Evolutionary conservation across 2,329 filamentous ascomycete genomes (phyloP), one percentile per base, ranked within the genome.

Genomic region (Alternaria infectoria): DNA sequence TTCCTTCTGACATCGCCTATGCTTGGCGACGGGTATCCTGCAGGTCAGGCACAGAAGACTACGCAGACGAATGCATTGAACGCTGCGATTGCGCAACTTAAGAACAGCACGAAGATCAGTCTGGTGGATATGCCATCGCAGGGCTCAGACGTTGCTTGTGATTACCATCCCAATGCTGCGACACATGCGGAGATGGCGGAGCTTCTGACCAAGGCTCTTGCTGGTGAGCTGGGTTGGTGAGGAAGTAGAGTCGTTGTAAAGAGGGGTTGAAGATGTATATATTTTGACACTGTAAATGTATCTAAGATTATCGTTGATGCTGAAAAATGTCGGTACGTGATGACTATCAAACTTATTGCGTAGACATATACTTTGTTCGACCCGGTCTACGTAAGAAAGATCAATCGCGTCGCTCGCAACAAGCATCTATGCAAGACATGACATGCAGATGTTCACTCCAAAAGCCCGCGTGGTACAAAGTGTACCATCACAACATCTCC

Each of bases 41-140:
- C 75, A 6, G 23, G 65, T 19, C 78, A 72, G 9, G 76, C 75
- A 36, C 80, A 81, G 64, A 78, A 81, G 62, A 79, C 74, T 9
- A 81, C 77, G 0, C 75, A 83, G 64, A 66, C 65, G 2, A 70
- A 70, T 32, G 78, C 76, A 6, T 67, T 83, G 12, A 73, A 79
- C 61, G 72, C 70, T 32, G 79, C 79, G 0, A 75, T 82, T 8
- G 59, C 61, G 12, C 59, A 73, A 62, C 62, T 83, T 15, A 11
- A 17, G 7, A 68, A 68, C 23, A 73, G 74, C 15, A 68, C 72
- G 3, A 76, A 76, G 47, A 73, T 76, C 17, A 71, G 81, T 57
- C 74, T 83, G 62, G 80, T 84, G 6, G 78, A 83, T 62, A 83
- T 81, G 73, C 81, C 81, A 1, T 71, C 72, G 5, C 82, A 84